Conservation (phyloP, 176 grass and related monocot species). For the Aegilops speltoides region DNA sequence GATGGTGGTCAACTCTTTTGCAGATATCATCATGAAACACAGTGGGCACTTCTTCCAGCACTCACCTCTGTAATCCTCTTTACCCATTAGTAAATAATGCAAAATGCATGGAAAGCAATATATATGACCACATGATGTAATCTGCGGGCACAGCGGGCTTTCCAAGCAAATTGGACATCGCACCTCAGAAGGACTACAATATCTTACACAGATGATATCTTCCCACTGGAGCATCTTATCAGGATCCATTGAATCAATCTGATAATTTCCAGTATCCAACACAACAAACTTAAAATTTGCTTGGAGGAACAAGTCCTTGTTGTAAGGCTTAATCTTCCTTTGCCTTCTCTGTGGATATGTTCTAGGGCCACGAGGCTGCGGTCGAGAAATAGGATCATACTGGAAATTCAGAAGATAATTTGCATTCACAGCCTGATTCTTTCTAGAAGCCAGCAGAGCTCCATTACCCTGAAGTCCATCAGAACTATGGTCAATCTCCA, state of each 20-base stretch:
- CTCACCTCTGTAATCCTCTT: conserved; percentile 71
- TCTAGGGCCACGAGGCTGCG: conserved; percentile 49
- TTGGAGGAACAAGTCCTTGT: conserved; percentile 95
- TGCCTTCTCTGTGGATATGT: conserved; percentile 76
- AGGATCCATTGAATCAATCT: conserved; percentile 79
- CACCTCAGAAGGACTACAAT: conserved; percentile 52
- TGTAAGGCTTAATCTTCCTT: conserved; percentile 91
- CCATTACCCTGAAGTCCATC: conserved; percentile 43
- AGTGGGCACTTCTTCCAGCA: conserved; percentile 88
- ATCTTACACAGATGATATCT: conserved; percentile 86
- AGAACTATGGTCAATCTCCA: conserved; percentile 24
- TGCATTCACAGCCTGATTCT: conserved; percentile 76
- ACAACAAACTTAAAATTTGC: conserved; percentile 98
- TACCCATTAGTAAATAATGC: conserved; percentile 65
- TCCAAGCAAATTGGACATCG: conserved; percentile 96
- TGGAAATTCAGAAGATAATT: conserved; percentile 96
- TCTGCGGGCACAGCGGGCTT: conserved; percentile 83
- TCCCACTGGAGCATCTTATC: conserved; percentile 99
- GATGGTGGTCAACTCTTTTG: conserved; percentile 84
- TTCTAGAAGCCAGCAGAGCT: conserved; percentile 56
- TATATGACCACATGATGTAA: conserved; percentile 97
- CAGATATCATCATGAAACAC: conserved; percentile 93
- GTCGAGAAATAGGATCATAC: conserved; percentile 94
- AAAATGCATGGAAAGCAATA: conserved; percentile 98
- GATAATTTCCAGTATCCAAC: conserved; percentile 69